Evolutionary conservation across 176 grass and related monocot genomes (phyloP), one percentile per base, ranked within the genome.

Genomic region (Phoenix roebelenii): DNA sequence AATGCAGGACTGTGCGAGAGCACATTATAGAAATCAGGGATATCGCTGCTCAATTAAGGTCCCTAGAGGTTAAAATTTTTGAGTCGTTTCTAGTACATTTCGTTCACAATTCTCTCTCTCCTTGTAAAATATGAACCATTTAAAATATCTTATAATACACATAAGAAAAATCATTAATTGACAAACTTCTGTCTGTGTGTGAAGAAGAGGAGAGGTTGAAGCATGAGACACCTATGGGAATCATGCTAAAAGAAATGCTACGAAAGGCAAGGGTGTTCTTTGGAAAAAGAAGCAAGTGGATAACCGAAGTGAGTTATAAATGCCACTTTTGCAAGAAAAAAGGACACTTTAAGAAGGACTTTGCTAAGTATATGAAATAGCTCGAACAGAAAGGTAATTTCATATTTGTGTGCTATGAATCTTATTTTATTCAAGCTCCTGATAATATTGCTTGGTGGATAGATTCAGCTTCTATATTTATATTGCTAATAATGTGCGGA

Each of bases 11-110:
- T 4, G 5, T 28, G 3, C 0, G 49, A 53, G 3, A 67, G 64
- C 35, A 67, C 35, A 67, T 54, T 17, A 67, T 67, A n/a, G 2
- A 67, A n/a, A 67, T 67, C 18, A 28, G 48, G 20, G 64, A 67
- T 7, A 50, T 54, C 54, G 64, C 12, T 12, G 5, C 70, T 63
- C 58, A 63, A 60, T 18, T 73, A 4, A 53, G 62, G 19, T 30
- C 20, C 7, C 18, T 59, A 1, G 58, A 73, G 18, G 44, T 61
- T 18, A 3, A 59, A 3, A 72, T 62, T 7, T 62, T 15, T 18
- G 9, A 72, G 4, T 18, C 30, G 4, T 72, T 72, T 4, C 20
- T 62, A 15, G 44, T 72, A 32, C 22, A 72, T 19, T 62, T 23
- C 1, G 62, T 72, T 28, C 17, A 62, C 2, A 62, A 35, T 12